Base-by-base conservation (phyloP, 257 asterid genomes). In the Solanum bukasovii region DNA sequence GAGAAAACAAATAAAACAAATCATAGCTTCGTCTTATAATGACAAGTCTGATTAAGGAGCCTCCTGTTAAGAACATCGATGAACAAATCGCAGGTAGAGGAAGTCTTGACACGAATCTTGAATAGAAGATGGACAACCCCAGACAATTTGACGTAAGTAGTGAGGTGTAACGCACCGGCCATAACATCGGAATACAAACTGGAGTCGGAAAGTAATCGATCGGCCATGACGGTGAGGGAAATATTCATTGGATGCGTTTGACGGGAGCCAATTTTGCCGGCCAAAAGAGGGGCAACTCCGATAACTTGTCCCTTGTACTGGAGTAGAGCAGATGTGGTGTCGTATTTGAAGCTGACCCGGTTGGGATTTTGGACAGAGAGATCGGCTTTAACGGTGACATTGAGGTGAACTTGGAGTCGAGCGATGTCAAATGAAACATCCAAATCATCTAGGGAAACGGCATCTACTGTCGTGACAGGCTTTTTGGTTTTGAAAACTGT, bases 401-500 rank as follows among this genome's bases (percentile, higher is more conserved):
- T 96, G 56, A 96, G 44, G 87, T 29, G 67, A 71, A 92, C 94
- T 7, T 87, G 84, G 44, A 92, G 85, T 35, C 92, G 37, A 12
- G 81, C 49, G 3, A 92, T 1, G 89, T 94, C 94, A 38, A 93
- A 0, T 0, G 93, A 88, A 90, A 93, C 13, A 67, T 91, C 86
- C 20, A 94, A 86, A 87, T 95, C 88, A 2, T 86, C 25, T 31
- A 96, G 91, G 14, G 96, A 37, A 34, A 93, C 91, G 65, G 94
- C 88, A 8, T 92, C 75, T 38, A 96, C 93, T 89, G 91, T 73
- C 89, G 90, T 93, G 13, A 82, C 52, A 21, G 98, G 96, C 5
- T 91, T 92, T 86, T 92, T 94, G 86, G 95, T 88, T 89, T 96
- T 95, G 94, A 96, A 93, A 27, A 95, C 94, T 10, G 98, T 96